Percentiles rank a stretch among this genome's conserved stretches.
phyloP scores from a whole-genome alignment of 2,329 filamentous ascomycete genomes.

The Epichloe amarillans region DNA sequence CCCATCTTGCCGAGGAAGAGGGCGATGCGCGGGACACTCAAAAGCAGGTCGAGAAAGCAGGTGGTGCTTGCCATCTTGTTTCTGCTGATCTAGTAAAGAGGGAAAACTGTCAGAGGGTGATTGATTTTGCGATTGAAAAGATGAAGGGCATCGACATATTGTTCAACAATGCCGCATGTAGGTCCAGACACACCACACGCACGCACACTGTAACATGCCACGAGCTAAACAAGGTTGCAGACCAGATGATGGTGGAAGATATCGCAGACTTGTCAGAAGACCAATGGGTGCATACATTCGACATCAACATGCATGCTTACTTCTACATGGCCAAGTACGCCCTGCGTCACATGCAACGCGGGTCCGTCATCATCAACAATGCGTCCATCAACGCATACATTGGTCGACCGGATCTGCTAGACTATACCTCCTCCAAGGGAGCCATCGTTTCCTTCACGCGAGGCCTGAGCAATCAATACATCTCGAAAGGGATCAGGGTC shows the following conservation, averaged over 20 bases:
- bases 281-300: conserved; percentile 68
- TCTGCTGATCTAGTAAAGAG: conserved; percentile 50
- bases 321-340: conserved; percentile 72
- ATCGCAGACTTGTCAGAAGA: conserved; percentile 62
- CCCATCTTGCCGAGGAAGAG: conserved; percentile 64
- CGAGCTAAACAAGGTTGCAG: conserved; percentile 6
- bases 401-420: conserved; percentile 64
- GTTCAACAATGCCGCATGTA: conserved; percentile 61
- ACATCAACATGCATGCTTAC: conserved; percentile 71
- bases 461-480: conserved; percentile 60
- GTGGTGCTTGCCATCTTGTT: conserved; percentile 50
- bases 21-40: conserved; percentile 65
- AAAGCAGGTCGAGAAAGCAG: conserved; percentile 52
- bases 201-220: too few species aligned
- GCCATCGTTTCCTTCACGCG: conserved; percentile 71
- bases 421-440: conserved; percentile 71
- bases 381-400: conserved; percentile 75
- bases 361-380: conserved; percentile 73
- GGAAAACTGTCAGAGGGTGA: conserved; percentile 53
- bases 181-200: background rate
- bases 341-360: conserved; percentile 60
- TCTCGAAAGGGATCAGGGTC: conserved; percentile 59
- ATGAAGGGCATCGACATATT: conserved; percentile 62
- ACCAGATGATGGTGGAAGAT: conserved; percentile 49
- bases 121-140: conserved; percentile 51